These are phyloP conservation scores for Helminthosporium solani DNA, from an alignment of 2,329 filamentous ascomycete species.

Conservation along the genomic window DNA sequence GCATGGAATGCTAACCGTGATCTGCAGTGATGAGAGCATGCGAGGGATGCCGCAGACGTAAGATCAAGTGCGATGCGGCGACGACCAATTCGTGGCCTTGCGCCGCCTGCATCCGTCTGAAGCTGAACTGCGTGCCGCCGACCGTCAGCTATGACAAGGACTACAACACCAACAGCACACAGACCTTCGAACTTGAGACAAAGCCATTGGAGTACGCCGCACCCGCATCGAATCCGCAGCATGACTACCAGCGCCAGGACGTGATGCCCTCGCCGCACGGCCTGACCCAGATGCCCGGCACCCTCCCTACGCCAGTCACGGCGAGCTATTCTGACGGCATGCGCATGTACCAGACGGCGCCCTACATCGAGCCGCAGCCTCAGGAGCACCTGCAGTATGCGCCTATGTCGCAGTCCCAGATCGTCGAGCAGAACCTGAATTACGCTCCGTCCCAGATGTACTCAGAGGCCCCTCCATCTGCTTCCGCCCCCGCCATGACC, in stretches of 20 bases:
- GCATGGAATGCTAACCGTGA: conserved; percentile 21
- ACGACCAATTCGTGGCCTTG: conserved; percentile 98
- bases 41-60: conserved; percentile 89
- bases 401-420: conserved; percentile 36
- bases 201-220: conserved; percentile 42
- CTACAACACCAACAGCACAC: conserved; percentile 40
- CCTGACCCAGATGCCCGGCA: conserved; percentile 29
- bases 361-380: conserved; percentile 35
- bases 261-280: conserved; percentile 28
- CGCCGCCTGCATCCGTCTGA: conserved; percentile 86
- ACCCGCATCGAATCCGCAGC: conserved; percentile 41
- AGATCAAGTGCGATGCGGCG: conserved; percentile 97
- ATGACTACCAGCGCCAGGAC: conserved; percentile 42
- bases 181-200: conserved; percentile 45
- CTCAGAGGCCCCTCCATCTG: conserved; percentile 26
- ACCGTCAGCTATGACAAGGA: conserved; percentile 74
- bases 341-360: conserved; percentile 39
- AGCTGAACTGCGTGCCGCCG: conserved; percentile 89
- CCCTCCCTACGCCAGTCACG: conserved; percentile 31
- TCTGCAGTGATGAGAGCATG: conserved; percentile 88
- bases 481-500: conserved; percentile 24
- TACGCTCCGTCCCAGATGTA: conserved; percentile 38
- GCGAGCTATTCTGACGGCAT: conserved; percentile 27
- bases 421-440: conserved; percentile 35
- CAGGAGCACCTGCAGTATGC: conserved; percentile 41